Base-by-base conservation (phyloP, 371 early-diverging fungal genomes). In the Capillidium heterosporum region DNA sequence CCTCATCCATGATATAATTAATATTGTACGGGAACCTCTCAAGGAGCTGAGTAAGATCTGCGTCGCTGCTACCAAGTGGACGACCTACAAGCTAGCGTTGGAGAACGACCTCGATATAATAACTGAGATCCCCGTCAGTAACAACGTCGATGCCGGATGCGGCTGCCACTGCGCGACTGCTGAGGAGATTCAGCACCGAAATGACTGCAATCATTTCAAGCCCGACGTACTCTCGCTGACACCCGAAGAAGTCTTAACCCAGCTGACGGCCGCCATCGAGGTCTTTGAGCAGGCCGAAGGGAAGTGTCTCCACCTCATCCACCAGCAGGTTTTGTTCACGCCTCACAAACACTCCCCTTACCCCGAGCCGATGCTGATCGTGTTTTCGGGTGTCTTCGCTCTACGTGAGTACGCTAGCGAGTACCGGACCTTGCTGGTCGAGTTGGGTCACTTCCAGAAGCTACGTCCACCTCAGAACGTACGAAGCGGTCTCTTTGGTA, bases 311-410 rank as follows among this genome's bases (percentile, higher is more conserved):
- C 17, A 55, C 3, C 24, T 55, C 2, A 55, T 55, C 43, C 55
- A 55, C 26, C 17, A 28, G 23, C 55, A 55, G 28, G 15, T 55
- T 2, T 19, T 55, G 13, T 39, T 41, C 35, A 39, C 40, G 3
- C n/a, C 40, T 23, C 55, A 55, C 26, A 21, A 26, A 27, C 42
- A 41, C 28, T 4, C 55, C 10, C 42, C 55, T 19, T 55, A 26
- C 28, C 55, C 55, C 23, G 55, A 55, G 27, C 55, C 55, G 3
- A 41, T 55, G 42, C 40, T 55, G 17, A 28, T 55, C n/a, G 55
- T 55, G 27, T 55, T 55, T n/a, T 41, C 42, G 11, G 55, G 55
- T 4, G 11, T 55, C 3, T 55, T 55, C 28, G 31, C 55, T 2
- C 10, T 55, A 19, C 40, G 55, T 8, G 55, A 55, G 28, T 39